phyloP scores from a whole-genome alignment of 208 protist species.

The Leishmania tarentolae region DNA sequence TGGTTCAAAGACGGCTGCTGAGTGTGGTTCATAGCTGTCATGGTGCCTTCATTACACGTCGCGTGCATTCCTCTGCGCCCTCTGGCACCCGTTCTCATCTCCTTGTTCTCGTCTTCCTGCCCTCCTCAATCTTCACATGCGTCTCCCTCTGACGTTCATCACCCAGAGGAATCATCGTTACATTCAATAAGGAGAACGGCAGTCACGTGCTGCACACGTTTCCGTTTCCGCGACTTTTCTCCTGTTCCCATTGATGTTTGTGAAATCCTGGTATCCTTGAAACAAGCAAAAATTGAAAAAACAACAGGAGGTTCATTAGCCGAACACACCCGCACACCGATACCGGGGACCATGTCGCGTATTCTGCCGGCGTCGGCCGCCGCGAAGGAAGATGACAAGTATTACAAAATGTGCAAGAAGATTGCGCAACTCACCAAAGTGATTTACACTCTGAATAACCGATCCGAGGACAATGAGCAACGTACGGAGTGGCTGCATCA shows the following conservation, averaged over 20 bases:
- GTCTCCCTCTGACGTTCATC: neutral
- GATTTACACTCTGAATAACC: constrained; percentile 96
- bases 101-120: neutral
- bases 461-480: constrained; percentile 94
- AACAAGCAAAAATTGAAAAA: neutral
- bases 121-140: neutral
- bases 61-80: neutral
- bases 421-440: constrained; percentile 98
- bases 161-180: neutral
- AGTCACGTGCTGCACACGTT: neutral
- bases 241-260: neutral
- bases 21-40: neutral
- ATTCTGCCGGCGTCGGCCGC: neutral
- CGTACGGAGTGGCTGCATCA: constrained; percentile 66
- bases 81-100: neutral
- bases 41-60: too few species aligned
- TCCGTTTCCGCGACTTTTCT: neutral
- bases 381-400: constrained; percentile 69
- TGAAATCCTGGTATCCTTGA: neutral
- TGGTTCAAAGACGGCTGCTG: neutral
- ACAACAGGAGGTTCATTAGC: neutral
- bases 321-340: neutral
- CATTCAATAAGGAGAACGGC: neutral
- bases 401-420: constrained; percentile 97
- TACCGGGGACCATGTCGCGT: constrained; percentile 3